Evolutionary conservation across 352 stramenopile genomes (phyloP).

Genomic region (Globisporangium heterothallicum): DNA sequence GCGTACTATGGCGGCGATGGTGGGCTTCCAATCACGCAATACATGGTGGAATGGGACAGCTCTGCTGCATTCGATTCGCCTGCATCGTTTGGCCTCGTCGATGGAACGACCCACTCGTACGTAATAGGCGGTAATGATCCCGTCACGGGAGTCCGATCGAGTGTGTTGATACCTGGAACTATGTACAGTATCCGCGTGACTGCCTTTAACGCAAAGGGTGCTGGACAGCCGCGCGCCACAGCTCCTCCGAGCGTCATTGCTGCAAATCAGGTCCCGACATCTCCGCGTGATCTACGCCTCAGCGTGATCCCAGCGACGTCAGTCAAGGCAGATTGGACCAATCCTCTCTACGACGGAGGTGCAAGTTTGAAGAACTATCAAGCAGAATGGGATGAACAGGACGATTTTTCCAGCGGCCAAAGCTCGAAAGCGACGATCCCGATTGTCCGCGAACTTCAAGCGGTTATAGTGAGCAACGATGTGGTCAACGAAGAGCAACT

Average conservation of each 20-base stretch:
- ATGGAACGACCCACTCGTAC: conserved; percentile 44
- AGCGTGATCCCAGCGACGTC: conserved; percentile 61
- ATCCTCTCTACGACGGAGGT: conserved; percentile 90
- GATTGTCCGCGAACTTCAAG: conserved; percentile 90
- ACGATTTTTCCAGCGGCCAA: conserved; percentile 67
- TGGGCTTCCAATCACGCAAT: conserved; percentile 90
- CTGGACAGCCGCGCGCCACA: conserved; percentile 36
- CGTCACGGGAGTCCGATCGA: conserved; percentile 88
- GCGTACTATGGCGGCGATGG: conserved; percentile 89
- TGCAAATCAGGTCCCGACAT: conserved; percentile 57
- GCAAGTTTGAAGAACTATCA: conserved; percentile 68
- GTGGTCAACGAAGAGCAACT: conserved; percentile 92
- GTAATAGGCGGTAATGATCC: conserved; percentile 92
- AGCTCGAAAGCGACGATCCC: conserved; percentile 64
- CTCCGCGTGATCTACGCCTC: conserved; percentile 49
- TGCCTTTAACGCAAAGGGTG: conserved; percentile 72
- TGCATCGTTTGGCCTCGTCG: conserved; percentile 58
- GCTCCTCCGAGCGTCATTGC: conserved; percentile 40
- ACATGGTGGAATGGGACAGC: conserved; percentile 95
- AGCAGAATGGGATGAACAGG: conserved; percentile 80
- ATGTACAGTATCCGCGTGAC: conserved; percentile 77
- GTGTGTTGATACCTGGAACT: conserved; percentile 68
- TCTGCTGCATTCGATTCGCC: conserved; percentile 88
- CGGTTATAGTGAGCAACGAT: conserved; percentile 65
- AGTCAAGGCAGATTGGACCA: conserved; percentile 78